Evolutionary conservation across 2,329 filamentous ascomycete genomes (phyloP).

Genomic region (Elsinoe batatas): DNA sequence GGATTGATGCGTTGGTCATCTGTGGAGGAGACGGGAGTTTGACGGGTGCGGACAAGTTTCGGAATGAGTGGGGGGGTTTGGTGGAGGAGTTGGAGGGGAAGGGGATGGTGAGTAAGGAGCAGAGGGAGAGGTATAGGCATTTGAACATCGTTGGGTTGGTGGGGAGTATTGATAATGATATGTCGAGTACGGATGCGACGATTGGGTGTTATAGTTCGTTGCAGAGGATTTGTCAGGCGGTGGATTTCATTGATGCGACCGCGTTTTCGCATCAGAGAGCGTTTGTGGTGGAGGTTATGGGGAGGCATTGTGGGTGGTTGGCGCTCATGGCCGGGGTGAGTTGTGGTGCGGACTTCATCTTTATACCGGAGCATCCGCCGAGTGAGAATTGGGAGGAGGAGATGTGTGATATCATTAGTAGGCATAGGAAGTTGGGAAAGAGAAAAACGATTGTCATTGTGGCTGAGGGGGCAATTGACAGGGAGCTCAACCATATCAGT

Average conservation of each 20-base stretch:
- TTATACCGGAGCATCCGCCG: conserved; percentile 90
- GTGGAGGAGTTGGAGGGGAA: conserved; percentile 72
- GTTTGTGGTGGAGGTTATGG: conserved; percentile 98
- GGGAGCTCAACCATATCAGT: conserved; percentile 71
- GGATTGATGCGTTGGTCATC: conserved; percentile 92
- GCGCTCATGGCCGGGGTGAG: conserved; percentile 93
- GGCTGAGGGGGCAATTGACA: conserved; percentile 86
- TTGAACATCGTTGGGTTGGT: conserved; percentile 96
- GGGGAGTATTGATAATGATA: conserved; percentile 96
- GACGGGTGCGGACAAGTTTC: conserved; percentile 89
- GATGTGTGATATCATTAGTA: conserved; percentile 66
- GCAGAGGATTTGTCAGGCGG: conserved; percentile 84
- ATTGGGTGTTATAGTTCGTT: conserved; percentile 95
- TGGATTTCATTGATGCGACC: conserved; percentile 94
- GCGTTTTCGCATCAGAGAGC: conserved; percentile 89
- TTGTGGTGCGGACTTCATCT: conserved; percentile 91
- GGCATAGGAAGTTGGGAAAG: conserved; percentile 85
- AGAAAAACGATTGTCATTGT: conserved; percentile 97
- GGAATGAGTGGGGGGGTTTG: conserved; percentile 82
- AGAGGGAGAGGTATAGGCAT: conserved; percentile 67
- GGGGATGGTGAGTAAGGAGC: conserved; percentile 58
- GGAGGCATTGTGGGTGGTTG: conserved; percentile 93
- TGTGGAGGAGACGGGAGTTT: conserved; percentile 95
- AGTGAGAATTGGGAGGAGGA: conserved; percentile 79
- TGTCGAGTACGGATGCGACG: conserved; percentile 88